These are phyloP conservation scores for Mucor irregularis DNA, from an alignment of 371 early-diverging fungal species.

Conservation along the genomic window DNA sequence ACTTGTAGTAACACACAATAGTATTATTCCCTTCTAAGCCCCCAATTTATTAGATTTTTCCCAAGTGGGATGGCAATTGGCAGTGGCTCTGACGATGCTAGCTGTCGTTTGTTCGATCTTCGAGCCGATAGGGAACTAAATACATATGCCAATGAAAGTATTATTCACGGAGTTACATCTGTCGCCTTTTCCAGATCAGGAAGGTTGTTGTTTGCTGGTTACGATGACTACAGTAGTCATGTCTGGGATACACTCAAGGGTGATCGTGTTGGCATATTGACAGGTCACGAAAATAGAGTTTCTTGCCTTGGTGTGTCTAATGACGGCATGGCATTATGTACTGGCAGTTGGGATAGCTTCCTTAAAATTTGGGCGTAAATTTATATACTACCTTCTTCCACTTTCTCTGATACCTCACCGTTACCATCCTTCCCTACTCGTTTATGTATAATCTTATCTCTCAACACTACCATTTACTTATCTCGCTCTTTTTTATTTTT, in stretches of 20 bases:
- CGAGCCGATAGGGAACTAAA: conserved; percentile 96
- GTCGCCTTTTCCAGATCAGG: conserved; percentile 95
- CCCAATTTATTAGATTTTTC: no score
- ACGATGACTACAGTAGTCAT: conserved; percentile 98
- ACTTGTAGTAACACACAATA: no score
- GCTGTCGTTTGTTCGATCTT: conserved; percentile 94
- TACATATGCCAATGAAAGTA: conserved; percentile 94
- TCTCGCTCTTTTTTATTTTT: no score
- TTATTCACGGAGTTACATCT: conserved; percentile 96
- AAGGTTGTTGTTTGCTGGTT: conserved; percentile 95
- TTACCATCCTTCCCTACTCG: no score
- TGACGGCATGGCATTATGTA: conserved; percentile 97
- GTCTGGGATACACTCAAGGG: conserved; percentile 98
- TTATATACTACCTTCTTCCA: background rate
- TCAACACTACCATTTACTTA: no score
- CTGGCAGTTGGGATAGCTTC: conserved; percentile 95
- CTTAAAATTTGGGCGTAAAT: conserved; percentile 71
- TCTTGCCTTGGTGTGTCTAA: conserved; percentile 93
- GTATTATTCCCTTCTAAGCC: no score
- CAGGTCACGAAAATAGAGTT: conserved; percentile 96
- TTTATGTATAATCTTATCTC: no score
- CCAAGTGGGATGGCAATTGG: conserved; percentile 97
- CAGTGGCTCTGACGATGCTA: conserved; percentile 97
- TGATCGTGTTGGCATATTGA: conserved; percentile 90
- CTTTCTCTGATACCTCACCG: no score